phyloP scores from a whole-genome alignment of 805 yeast species.

The Candida nemodendra region DNA sequence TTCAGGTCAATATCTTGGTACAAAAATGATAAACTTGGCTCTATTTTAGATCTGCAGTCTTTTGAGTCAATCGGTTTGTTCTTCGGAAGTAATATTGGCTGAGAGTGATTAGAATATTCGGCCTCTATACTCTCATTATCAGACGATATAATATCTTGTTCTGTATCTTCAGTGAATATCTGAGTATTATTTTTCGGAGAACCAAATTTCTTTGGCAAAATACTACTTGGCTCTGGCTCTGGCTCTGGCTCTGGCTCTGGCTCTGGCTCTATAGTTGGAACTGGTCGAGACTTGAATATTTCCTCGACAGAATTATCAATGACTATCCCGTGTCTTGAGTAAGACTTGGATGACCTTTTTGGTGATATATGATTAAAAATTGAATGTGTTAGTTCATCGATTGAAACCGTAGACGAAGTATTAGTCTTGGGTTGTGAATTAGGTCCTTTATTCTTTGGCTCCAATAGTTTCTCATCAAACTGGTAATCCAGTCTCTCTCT shows the following conservation, averaged over 20 bases:
- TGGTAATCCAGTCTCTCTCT: constrained; percentile 23
- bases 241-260: too few species aligned
- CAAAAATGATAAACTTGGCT: constrained; percentile 2
- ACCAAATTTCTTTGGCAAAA: too few species aligned
- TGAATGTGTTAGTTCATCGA: constrained; percentile 16
- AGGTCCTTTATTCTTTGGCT: constrained; percentile 1
- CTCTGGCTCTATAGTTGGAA: too few species aligned
- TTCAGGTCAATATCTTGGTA: background rate
- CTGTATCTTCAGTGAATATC: too few species aligned
- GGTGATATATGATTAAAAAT: constrained; percentile 11
- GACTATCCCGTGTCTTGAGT: too few species aligned
- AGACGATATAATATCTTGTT: too few species aligned
- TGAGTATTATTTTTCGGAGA: too few species aligned
- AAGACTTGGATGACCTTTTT: constrained; percentile 1
- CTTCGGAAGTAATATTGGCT: background rate
- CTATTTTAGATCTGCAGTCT: background rate
- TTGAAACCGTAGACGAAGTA: constrained; percentile 6
- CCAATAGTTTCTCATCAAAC: constrained; percentile 12
- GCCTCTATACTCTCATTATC: too few species aligned
- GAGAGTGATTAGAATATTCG: too few species aligned
- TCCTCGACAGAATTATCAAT: too few species aligned
- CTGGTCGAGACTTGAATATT: too few species aligned
- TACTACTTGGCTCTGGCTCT: too few species aligned
- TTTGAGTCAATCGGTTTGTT: background rate
- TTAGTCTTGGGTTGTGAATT: constrained; percentile 3